These are phyloP conservation scores for Aspergillus nidulans DNA, from an alignment of 495 filamentous ascomycete genomes.

Conservation along the genomic window DNA sequence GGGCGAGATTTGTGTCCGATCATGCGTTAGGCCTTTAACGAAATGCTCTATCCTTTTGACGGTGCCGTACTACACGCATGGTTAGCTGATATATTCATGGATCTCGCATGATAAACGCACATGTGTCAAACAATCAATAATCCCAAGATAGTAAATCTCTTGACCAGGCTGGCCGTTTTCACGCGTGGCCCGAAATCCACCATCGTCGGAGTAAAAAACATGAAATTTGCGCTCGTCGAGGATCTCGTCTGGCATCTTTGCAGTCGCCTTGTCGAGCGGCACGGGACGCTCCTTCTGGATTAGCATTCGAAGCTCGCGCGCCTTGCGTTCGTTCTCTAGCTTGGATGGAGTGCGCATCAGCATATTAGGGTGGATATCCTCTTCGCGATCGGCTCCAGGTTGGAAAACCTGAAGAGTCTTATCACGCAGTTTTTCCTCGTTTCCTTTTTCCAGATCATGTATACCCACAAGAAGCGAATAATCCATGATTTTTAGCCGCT, in stretches of 20 bases:
- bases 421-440: constrained; percentile 91
- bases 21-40: constrained; percentile 82
- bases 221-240: constrained; percentile 63
- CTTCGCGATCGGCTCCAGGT: constrained; percentile 68
- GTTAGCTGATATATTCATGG: background rate
- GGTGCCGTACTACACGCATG: constrained; percentile 62
- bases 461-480: constrained; percentile 95
- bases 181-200: constrained; percentile 88
- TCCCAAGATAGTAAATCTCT: constrained; percentile 95
- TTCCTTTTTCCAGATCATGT: constrained; percentile 82
- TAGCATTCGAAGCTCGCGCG: constrained; percentile 83
- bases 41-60: constrained; percentile 88
- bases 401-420: constrained; percentile 95
- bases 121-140: constrained; percentile 96
- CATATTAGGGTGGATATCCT: constrained; percentile 52
- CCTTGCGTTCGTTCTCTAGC: constrained; percentile 86
- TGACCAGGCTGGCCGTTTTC: constrained; percentile 81
- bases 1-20: constrained; percentile 83
- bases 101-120: constrained; percentile 47
- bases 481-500: constrained; percentile 94
- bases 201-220: constrained; percentile 90
- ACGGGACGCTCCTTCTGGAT: constrained; percentile 90
- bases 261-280: constrained; percentile 74
- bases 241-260: constrained; percentile 86
- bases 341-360: constrained; percentile 92